These are phyloP conservation scores for Luzula sylvatica DNA, from an alignment of 176 grass and related monocot species.

Conservation along the genomic window DNA sequence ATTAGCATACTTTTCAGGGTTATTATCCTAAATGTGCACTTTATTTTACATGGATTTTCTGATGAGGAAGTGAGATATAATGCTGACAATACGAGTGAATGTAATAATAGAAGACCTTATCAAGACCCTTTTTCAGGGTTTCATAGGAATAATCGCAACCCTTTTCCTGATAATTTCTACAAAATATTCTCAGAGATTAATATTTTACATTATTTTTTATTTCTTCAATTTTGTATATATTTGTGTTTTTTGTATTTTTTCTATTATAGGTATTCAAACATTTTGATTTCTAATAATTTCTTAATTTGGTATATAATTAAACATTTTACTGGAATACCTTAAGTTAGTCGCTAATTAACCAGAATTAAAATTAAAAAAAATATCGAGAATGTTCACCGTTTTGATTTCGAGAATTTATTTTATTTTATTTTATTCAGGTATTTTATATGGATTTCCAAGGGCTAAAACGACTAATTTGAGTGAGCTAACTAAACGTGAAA, in stretches of 20 bases:
- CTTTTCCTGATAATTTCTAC: constrained; percentile 73
- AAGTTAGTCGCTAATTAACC: too few relatives aligned
- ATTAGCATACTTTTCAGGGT: not conserved
- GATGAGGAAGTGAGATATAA: constrained; percentile 32
- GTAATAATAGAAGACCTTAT: constrained; percentile 38
- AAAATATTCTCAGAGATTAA: constrained; percentile 93
- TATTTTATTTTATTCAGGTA: too few relatives aligned
- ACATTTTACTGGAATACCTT: too few relatives aligned
- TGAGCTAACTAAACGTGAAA: too few relatives aligned
- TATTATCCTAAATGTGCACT: not conserved
- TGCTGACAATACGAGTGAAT: constrained; percentile 24
- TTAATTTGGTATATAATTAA: too few relatives aligned
- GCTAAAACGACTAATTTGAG: too few relatives aligned
- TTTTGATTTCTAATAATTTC: too few relatives aligned
- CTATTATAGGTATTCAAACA: constrained; percentile 71
- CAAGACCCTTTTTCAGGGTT: constrained; percentile 60
- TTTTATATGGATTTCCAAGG: too few relatives aligned
- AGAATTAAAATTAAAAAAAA: too few relatives aligned
- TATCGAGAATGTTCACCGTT: too few relatives aligned
- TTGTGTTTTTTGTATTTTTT: constrained; percentile 12
- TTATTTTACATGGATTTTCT: constrained; percentile 40
- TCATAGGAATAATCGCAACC: constrained; percentile 35
- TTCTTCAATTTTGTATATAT: not conserved
- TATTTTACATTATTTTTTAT: constrained; percentile 4
- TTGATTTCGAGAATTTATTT: too few relatives aligned